Evolutionary conservation across 768 basidiomycete genomes (phyloP), one percentile per base, ranked within the genome.

Genomic region (Rhodosporidiobolus odoratus): DNA sequence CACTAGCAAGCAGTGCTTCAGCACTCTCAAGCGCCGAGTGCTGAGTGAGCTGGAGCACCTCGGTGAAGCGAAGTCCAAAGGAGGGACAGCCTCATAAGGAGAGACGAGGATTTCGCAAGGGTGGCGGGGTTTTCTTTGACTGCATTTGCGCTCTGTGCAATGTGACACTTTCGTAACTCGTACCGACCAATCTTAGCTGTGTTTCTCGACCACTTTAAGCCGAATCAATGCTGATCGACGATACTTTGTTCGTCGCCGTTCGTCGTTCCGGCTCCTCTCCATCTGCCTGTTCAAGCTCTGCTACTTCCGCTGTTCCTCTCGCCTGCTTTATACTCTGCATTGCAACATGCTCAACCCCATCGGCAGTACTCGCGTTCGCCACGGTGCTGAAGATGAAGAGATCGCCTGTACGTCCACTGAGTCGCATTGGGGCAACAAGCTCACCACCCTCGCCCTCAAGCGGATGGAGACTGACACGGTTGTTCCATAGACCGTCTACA

Each of bases 341-440:
- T 17, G 13, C 32, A 27, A 12, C 2, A 62, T 62, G 60, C 60
- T 62, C 9, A 62, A 62, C 60, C 60, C 60, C 25, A 21, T 50
- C 23, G 5, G 13, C 13, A 41, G 13, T 25, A 25, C 4, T 10
- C 64, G 45, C 34, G 30, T 32, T 2, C 43, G 64, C 7, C 45
- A 65, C 56, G 64, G 64, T 37, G 54, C 43, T 9, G 64, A 65
- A 21, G 64, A 65, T 45, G 64, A 65, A 45, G 64, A 65, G n/a
- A 58, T 58, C 32, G 64, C 64, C 19, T 65, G 43, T 47, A 10
- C 41, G 54, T 45, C n/a, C 25, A 35, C n/a, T 50, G 13, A 27
- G 52, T 9, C 52, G 52, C 52, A 30, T 53, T 50, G 34, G 12
- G 37, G 19, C 23, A 15, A 43, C 25, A 27, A 37, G 1, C n/a